These are phyloP conservation scores for Glycine tomentella DNA, from an alignment of 306 rosid species.

Conservation along the genomic window DNA sequence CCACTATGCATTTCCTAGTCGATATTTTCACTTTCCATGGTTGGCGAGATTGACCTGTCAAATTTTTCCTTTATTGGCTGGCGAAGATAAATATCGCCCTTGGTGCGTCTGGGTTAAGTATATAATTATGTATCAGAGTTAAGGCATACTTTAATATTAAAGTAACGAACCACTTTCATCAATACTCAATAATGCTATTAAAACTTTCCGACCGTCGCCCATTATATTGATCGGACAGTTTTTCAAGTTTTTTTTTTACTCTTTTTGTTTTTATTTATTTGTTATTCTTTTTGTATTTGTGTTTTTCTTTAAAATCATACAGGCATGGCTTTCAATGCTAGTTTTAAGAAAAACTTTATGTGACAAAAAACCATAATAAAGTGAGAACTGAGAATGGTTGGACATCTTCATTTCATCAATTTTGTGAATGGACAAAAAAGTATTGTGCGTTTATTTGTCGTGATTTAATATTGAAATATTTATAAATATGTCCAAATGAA, in stretches of 20 bases:
- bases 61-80: background rate
- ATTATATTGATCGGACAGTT: too few species aligned
- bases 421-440: background rate
- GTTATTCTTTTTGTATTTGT: too few species aligned
- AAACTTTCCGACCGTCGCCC: too few species aligned
- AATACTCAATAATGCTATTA: too few species aligned
- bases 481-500: background rate
- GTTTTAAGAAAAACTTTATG: too few species aligned
- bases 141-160: background rate
- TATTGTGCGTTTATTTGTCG: background rate
- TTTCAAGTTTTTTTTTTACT: too few species aligned
- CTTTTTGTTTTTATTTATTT: too few species aligned
- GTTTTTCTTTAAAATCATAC: too few species aligned
- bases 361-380: too few species aligned
- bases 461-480: background rate
- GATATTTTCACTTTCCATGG: background rate
- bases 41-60: slow-evolving; percentile 15
- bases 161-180: background rate
- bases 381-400: background rate
- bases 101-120: background rate
- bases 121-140: too few species aligned
- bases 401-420: background rate
- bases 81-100: background rate
- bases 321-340: too few species aligned
- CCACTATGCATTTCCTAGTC: too few species aligned